Percentiles rank a stretch among this genome's conserved stretches.
Evolutionary conservation across 441 rosid species (phyloP).

Genomic region (Pelargonium citronellum): DNA sequence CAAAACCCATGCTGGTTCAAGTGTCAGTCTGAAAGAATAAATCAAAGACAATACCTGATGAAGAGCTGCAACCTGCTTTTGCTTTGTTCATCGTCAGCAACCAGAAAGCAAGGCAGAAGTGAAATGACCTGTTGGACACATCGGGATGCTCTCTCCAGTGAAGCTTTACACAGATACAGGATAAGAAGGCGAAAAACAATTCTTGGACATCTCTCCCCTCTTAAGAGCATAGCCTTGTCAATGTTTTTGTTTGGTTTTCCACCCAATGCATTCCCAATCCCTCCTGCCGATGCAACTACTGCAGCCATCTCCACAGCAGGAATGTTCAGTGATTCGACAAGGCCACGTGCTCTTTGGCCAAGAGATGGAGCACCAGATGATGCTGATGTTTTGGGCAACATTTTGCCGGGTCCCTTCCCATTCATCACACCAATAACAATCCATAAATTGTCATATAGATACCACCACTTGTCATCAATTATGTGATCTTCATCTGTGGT

Average conservation of each 20-base stretch:
- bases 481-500: conserved; percentile 39
- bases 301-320: conserved; percentile 99
- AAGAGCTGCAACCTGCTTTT: conserved; percentile 89
- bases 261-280: conserved; percentile 86
- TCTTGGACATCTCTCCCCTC: conserved; percentile 95
- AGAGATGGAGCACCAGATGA: conserved; percentile 62
- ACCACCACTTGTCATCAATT: conserved; percentile 77
- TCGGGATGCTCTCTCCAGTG: conserved; percentile 87
- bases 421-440: conserved; percentile 68
- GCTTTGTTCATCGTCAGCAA: conserved; percentile 87
- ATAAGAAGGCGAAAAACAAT: conserved; percentile 80
- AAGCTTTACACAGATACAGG: conserved; percentile 75
- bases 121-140: conserved; percentile 85
- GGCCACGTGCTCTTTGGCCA: conserved; percentile 97
- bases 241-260: conserved; percentile 74
- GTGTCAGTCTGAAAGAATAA: conserved; percentile 6
- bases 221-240: conserved; percentile 94
- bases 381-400: conserved; percentile 36
- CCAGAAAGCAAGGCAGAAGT: conserved; percentile 75
- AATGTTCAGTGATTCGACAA: conserved; percentile 93
- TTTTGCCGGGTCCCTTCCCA: conserved; percentile 83
- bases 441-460: conserved; percentile 89
- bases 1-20: background rate
- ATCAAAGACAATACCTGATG: conserved; percentile 51
- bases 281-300: conserved; percentile 88